phyloP scores from a whole-genome alignment of 176 grass and related monocot species.

The Dendrocalamus sinicus region DNA sequence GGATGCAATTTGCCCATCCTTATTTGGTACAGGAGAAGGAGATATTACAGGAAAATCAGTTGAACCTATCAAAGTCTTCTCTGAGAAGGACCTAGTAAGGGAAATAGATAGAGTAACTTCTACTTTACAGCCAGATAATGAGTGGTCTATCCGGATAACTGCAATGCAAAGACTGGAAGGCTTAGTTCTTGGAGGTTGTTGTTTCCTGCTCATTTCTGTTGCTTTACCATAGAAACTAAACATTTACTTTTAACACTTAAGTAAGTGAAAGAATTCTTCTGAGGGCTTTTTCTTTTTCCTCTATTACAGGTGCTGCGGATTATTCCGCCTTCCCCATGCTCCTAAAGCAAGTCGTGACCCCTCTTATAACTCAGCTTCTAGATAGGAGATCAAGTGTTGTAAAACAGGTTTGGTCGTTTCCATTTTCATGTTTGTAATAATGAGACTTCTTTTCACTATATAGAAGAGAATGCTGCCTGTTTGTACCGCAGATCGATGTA shows the following conservation, averaged over 20 bases:
- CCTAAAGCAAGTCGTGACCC: conserved; percentile 76
- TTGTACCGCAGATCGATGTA: neutral
- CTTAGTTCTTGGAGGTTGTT: conserved; percentile 82
- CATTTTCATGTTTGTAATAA: neutral
- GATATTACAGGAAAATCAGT: conserved; percentile 58
- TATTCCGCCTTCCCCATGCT: conserved; percentile 79
- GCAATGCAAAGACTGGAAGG: conserved; percentile 94
- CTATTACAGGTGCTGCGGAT: conserved; percentile 63
- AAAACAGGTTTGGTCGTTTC: conserved; percentile 65
- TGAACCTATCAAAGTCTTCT: conserved; percentile 79
- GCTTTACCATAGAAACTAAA: neutral
- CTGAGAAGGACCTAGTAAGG: conserved; percentile 82
- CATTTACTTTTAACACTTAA: neutral
- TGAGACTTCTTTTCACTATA: neutral
- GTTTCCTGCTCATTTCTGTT: conserved; percentile 20
- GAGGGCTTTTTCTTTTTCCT: neutral
- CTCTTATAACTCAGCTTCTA: conserved; percentile 77
- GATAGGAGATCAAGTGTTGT: conserved; percentile 86
- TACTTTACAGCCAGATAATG: conserved; percentile 75
- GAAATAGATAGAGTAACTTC: conserved; percentile 70
- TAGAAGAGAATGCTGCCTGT: neutral
- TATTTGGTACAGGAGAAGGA: conserved; percentile 61
- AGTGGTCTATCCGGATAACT: conserved; percentile 78
- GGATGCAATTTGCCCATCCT: conserved; percentile 20
- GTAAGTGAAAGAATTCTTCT: conserved; percentile 4